These are phyloP conservation scores for Boletus vermiculosoides DNA, from an alignment of 768 basidiomycete species.

Conservation along the genomic window DNA sequence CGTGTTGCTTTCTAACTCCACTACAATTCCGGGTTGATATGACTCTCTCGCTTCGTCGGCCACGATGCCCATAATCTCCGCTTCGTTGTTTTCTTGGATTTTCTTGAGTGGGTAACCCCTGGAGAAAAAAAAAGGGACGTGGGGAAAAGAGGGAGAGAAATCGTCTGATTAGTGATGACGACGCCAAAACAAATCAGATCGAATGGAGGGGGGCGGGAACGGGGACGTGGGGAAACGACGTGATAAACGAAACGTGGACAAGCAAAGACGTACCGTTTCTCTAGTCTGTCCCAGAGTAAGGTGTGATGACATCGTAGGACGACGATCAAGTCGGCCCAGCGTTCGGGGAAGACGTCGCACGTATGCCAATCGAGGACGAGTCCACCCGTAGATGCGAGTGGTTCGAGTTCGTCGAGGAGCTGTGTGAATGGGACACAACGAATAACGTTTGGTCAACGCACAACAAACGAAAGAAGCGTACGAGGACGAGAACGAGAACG, in stretches of 20 bases:
- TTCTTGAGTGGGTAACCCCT: slow-evolving; percentile 90
- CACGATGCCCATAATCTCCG: slow-evolving; percentile 96
- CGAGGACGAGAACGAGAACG: no score
- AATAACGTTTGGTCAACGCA: no score
- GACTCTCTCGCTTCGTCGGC: slow-evolving; percentile 85
- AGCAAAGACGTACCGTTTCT: slow-evolving; percentile 63
- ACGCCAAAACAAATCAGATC: not conserved
- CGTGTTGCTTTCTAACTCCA: slow-evolving; percentile 76
- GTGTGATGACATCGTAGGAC: slow-evolving; percentile 89
- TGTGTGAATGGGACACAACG: slow-evolving; percentile 26
- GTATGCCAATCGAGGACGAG: slow-evolving; percentile 94
- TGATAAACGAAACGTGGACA: not conserved
- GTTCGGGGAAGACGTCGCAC: slow-evolving; percentile 90
- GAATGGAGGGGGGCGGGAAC: not conserved
- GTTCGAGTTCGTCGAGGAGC: slow-evolving; percentile 88
- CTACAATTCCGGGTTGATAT: slow-evolving; percentile 82
- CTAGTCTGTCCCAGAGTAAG: slow-evolving; percentile 84
- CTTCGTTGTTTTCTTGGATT: slow-evolving; percentile 97
- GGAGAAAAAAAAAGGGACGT: not conserved
- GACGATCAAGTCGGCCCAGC: slow-evolving; percentile 95
- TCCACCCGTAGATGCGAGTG: slow-evolving; percentile 64
- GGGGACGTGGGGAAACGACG: not conserved
- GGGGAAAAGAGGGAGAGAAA: not conserved
- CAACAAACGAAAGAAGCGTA: no score
- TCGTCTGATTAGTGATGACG: not conserved